phyloP scores from a whole-genome alignment of 2,329 filamentous ascomycete genomes.

The Trichoderma sp. region DNA sequence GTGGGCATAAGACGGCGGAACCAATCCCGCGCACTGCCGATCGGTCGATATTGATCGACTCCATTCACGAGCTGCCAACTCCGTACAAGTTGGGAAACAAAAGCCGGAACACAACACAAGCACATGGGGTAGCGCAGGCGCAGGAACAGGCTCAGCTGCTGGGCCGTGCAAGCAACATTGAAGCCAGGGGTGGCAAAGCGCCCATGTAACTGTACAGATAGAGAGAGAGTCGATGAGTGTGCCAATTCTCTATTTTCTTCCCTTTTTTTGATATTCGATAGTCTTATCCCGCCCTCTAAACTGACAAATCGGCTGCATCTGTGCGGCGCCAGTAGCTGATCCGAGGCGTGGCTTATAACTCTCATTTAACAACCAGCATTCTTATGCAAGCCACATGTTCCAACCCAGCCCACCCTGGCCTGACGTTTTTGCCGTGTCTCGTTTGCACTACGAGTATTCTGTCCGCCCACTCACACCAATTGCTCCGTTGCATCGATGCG shows the following conservation, averaged over 20 bases:
- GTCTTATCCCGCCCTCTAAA: neutral
- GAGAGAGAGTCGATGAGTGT: neutral
- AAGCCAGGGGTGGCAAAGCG: neutral
- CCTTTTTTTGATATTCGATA: slow-evolving; percentile 7
- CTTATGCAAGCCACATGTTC: slow-evolving; percentile 18
- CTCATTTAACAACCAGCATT: slow-evolving; percentile 16
- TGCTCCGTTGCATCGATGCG: neutral
- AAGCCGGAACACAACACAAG: neutral
- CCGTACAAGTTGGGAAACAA: neutral
- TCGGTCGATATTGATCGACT: neutral
- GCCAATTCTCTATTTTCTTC: neutral
- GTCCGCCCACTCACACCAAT: slow-evolving; percentile 3
- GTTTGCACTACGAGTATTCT: neutral
- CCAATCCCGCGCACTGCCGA: slow-evolving; percentile 11
- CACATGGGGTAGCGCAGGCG: neutral
- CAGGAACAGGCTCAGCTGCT: neutral
- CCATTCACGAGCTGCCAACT: slow-evolving; percentile 10
- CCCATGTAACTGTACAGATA: neutral
- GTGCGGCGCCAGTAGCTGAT: slow-evolving; percentile 7
- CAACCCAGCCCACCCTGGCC: slow-evolving; percentile 11
- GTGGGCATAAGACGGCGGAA: slow-evolving; percentile 1
- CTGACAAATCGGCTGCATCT: neutral
- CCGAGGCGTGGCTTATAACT: neutral
- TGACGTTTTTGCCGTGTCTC: neutral
- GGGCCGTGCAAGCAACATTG: neutral